phyloP scores from a whole-genome alignment of 78 protist genomes.

The Polysphondylium violaceum region DNA sequence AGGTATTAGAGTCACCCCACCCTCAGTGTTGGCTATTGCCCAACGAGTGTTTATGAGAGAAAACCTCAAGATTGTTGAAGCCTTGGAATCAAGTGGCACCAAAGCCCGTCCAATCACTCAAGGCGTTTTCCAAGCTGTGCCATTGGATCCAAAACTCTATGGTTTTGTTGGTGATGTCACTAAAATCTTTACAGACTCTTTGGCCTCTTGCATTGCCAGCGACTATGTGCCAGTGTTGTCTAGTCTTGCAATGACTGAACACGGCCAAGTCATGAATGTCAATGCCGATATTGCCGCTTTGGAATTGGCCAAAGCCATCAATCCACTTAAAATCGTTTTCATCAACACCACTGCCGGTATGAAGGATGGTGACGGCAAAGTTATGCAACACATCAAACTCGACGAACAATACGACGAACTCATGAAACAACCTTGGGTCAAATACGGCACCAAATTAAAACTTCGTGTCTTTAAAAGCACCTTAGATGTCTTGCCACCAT shows the following conservation, averaged over 20 bases:
- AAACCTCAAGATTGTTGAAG: constrained; percentile 75
- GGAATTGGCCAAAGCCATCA: constrained; percentile 76
- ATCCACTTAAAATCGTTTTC: constrained; percentile 76
- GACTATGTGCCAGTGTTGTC: constrained; percentile 76
- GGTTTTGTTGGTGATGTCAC: constrained; percentile 84
- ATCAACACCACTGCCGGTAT: constrained; percentile 82
- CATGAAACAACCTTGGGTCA: constrained; percentile 85
- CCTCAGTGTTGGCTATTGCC: constrained; percentile 78
- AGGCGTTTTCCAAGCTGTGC: constrained; percentile 65
- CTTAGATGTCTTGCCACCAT: constrained; percentile 64
- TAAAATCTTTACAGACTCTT: constrained; percentile 39
- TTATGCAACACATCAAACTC: constrained; percentile 57
- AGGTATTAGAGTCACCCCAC: constrained; percentile 86
- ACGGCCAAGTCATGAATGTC: constrained; percentile 78
- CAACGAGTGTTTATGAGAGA: constrained; percentile 71
- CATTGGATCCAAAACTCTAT: constrained; percentile 55
- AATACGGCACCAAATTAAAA: constrained; percentile 85
- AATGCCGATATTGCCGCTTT: constrained; percentile 86
- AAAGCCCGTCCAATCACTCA: constrained; percentile 54
- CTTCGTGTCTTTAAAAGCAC: constrained; percentile 56
- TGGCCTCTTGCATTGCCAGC: constrained; percentile 16
- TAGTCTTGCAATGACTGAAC: constrained; percentile 54
- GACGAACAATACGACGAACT: constrained; percentile 75
- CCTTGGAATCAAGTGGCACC: constrained; percentile 58
- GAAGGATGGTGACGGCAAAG: constrained; percentile 70